Percentiles rank a stretch among this genome's conserved stretches.
phyloP scores from a whole-genome alignment of 768 basidiomycete species.

The Sporobolomyces roseus region DNA sequence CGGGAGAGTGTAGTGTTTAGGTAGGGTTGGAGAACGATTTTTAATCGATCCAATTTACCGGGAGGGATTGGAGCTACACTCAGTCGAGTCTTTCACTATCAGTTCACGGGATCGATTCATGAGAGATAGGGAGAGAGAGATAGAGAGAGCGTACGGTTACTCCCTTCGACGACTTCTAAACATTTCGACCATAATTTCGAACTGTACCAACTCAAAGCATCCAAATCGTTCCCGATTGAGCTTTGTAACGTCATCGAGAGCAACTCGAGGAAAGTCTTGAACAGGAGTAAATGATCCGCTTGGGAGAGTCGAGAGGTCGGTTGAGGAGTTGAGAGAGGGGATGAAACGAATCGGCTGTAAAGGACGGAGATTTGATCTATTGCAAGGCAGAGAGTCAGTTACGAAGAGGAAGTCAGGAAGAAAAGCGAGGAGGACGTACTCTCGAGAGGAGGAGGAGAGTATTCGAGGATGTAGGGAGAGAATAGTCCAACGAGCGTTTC shows the following conservation, averaged over 20 bases:
- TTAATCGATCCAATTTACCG: constrained; percentile 13
- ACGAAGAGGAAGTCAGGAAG: not conserved
- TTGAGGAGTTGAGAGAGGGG: not conserved
- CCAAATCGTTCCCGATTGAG: constrained; percentile 7
- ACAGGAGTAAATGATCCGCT: not conserved
- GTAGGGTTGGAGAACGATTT: constrained; percentile 20
- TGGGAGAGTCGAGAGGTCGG: not conserved
- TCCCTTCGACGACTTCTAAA: constrained; percentile 13
- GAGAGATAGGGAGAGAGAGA: not conserved
- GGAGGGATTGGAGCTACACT: constrained; percentile 36
- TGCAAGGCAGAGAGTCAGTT: not conserved
- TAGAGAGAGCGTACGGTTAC: constrained; percentile 16
- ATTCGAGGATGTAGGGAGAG: constrained; percentile 8
- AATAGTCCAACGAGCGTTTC: constrained; percentile 36
- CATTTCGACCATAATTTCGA: constrained; percentile 33
- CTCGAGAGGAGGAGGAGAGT: not conserved
- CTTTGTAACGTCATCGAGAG: constrained; percentile 7
- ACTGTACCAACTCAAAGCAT: constrained; percentile 20
- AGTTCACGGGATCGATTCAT: too few species aligned
- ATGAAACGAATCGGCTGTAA: not conserved
- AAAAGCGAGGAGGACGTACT: not conserved
- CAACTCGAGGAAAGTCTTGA: constrained; percentile 1
- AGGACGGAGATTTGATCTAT: not conserved
- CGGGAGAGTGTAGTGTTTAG: constrained; percentile 19
- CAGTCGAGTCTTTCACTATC: too few species aligned